These are phyloP conservation scores for Cucumis sativus DNA, from an alignment of 306 rosid genomes.

Conservation along the genomic window Cucumber_9930_V3 NC_026658.2:14754001-14754500, in stretches of 20 bases:
- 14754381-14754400: slow-evolving; percentile 14
- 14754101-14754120: slow-evolving; percentile 61
- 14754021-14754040: slow-evolving; percentile 19
- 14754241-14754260: slow-evolving; percentile 54
- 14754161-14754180: slow-evolving; percentile 20
- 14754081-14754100: slow-evolving; percentile 68
- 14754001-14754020: background rate
- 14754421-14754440: slow-evolving; percentile 22
- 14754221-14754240: slow-evolving; percentile 60
- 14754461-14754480: background rate
- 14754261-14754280: slow-evolving; percentile 15
- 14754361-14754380: slow-evolving; percentile 50
- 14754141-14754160: slow-evolving; percentile 22
- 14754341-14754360: slow-evolving; percentile 11
- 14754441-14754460: slow-evolving; percentile 20
- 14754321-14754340: slow-evolving; percentile 13
- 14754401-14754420: slow-evolving; percentile 41
- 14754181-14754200: slow-evolving; percentile 28
- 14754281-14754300: slow-evolving; percentile 26
- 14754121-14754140: slow-evolving; percentile 23
- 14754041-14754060: slow-evolving; percentile 20
- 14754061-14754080: slow-evolving; percentile 15
- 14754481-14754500: background rate
- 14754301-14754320: slow-evolving; percentile 25
- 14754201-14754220: slow-evolving; percentile 17